These are phyloP conservation scores for Canariomyces notabilis DNA, from an alignment of 2,329 filamentous ascomycete genomes.

Conservation along the genomic window DNA sequence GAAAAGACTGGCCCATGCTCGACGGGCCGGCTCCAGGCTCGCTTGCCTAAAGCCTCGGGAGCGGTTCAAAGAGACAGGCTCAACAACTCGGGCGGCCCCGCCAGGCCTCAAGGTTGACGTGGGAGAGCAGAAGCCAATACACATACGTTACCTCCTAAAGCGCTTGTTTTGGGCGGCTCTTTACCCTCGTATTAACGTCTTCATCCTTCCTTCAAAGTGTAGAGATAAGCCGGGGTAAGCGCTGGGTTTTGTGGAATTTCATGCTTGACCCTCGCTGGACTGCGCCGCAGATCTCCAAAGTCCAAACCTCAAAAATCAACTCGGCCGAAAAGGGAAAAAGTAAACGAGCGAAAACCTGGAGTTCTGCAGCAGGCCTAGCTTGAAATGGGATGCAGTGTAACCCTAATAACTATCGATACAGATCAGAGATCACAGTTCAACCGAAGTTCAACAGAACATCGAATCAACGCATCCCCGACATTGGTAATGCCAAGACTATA, in stretches of 20 bases:
- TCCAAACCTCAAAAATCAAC: background rate
- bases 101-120: conserved; percentile 6
- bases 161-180: background rate
- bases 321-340: conserved; percentile 16
- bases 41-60: background rate
- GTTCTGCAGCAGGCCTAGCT: background rate
- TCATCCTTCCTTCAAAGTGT: no score
- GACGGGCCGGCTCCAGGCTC: background rate
- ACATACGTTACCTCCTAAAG: no score
- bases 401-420: no score
- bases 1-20: background rate
- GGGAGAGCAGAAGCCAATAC: conserved; percentile 7
- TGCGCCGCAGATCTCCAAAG: conserved; percentile 8
- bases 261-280: background rate
- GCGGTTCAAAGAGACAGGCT: background rate
- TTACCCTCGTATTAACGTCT: no score
- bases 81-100: background rate
- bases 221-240: background rate
- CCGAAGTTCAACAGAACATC: no score
- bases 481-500: no score
- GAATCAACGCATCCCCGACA: no score
- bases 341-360: conserved; percentile 14
- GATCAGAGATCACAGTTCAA: no score
- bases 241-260: background rate
- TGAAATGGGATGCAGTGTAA: background rate